Evolutionary conservation across 1,284 basidiomycete species (phyloP), one percentile per base, ranked within the genome.

Genomic region (Clitocybe nebularis): DNA sequence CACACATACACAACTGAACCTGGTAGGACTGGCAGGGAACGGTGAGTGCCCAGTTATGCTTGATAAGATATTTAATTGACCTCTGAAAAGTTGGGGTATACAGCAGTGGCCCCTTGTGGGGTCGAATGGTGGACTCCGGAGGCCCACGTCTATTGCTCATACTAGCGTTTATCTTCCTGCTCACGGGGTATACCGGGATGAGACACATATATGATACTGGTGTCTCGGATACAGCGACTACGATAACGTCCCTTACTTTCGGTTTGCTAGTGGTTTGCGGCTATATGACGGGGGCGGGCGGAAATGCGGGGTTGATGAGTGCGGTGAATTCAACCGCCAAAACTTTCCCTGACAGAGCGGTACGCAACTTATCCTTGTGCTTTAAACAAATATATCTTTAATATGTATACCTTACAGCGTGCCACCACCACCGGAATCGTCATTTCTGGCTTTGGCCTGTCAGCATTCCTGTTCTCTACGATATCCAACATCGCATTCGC

Each of bases 1-100:
- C 13, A 74, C 79, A 0, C 85, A 89, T 39, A 91, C 87, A 0
- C 76, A 84, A 46, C 67, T 88, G 33, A 92, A 91, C 53, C 61
- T 89, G 30, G 72, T 91, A 19, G 87, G 79, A 7, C 64, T 84
- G 9, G 78, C 78, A 2, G 84, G 82, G 38, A 87, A 84, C 52
- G 58, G 82, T 81, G 48, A 41, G 73, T 55, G 20, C 17, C 16
- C 1, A 1, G 19, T 10, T n/a, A 21, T 13, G 20, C 25, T 19
- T 36, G 2, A 20, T 11, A 14, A 19, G 28, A 32, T 30, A 30
- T 35, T 23, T 33, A 20, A n/a, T n/a, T n/a, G n/a, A n/a, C 17
- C 21, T n/a, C 2, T 30, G 33, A 21, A 20, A 44, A 83, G 80
- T 77, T 36, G 78, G 75, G 2, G 69, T 73, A 3, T 76, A 77